A percentile compares a stretch with the other conserved stretches of the same genome.
Evolutionary conservation across 805 yeast species (phyloP).

Genomic region (Debaryomyces tyrocola): DNA sequence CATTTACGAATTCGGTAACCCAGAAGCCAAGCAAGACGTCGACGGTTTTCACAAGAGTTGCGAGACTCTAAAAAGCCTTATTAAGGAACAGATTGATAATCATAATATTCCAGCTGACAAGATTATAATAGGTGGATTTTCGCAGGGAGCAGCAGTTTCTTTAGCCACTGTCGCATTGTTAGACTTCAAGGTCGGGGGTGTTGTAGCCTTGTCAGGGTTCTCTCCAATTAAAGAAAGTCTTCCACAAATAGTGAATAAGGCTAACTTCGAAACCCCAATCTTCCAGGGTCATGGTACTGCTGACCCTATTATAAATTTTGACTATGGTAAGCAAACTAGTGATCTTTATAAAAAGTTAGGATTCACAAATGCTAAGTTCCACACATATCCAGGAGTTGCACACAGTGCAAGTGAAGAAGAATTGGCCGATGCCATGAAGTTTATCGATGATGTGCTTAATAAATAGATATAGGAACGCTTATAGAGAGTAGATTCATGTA

Average conservation of each 20-base stretch:
- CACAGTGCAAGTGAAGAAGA: slow-evolving; percentile 74
- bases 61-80: slow-evolving; percentile 42
- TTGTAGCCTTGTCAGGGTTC: slow-evolving; percentile 77
- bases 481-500: too few relatives aligned
- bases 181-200: slow-evolving; percentile 72
- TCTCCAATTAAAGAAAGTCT: slow-evolving; percentile 36
- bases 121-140: slow-evolving; percentile 91
- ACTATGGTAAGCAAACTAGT: slow-evolving; percentile 38
- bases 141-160: slow-evolving; percentile 88
- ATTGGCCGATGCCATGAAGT: slow-evolving; percentile 48
- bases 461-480: neutral
- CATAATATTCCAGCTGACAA: slow-evolving; percentile 58
- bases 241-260: slow-evolving; percentile 17
- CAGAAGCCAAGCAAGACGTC: slow-evolving; percentile 47
- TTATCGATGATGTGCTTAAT: slow-evolving; percentile 21
- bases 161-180: slow-evolving; percentile 57
- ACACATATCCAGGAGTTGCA: slow-evolving; percentile 59
- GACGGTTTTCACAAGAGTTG: slow-evolving; percentile 55
- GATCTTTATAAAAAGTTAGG: slow-evolving; percentile 53
- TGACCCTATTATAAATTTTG: slow-evolving; percentile 62
- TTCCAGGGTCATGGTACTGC: slow-evolving; percentile 86
- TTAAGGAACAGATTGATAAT: slow-evolving; percentile 52
- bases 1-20: slow-evolving; percentile 54
- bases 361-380: slow-evolving; percentile 37
- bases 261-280: slow-evolving; percentile 66